phyloP scores from a whole-genome alignment of 495 filamentous ascomycete genomes.

The Ascobolus immersus region DNA sequence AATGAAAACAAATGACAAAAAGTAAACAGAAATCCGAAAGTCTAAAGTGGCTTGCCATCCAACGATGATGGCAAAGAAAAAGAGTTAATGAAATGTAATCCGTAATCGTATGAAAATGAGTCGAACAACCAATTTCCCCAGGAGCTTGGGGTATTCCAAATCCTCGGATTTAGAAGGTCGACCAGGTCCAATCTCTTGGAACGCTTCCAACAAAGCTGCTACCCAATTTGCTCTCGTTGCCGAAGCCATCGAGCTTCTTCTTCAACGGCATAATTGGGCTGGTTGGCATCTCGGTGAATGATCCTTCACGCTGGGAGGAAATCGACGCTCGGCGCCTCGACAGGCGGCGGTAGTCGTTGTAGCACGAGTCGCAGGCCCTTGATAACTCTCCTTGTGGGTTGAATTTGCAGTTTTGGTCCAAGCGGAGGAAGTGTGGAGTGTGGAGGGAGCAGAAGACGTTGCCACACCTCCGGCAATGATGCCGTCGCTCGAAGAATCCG shows the following conservation, averaged over 20 bases:
- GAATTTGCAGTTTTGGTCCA: constrained; percentile 41
- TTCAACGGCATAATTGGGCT: constrained; percentile 12
- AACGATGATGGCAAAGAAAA: no score
- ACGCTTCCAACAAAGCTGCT: constrained; percentile 28
- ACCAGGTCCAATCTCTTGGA: constrained; percentile 46
- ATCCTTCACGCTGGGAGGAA: constrained; percentile 13
- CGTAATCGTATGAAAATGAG: no score
- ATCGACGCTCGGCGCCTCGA: constrained; percentile 12
- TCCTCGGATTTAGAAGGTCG: constrained; percentile 45
- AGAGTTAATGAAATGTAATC: no score
- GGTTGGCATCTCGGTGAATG: constrained; percentile 8
- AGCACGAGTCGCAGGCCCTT: constrained; percentile 39
- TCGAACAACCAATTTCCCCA: no score
- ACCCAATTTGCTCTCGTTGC: constrained; percentile 6
- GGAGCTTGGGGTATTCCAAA: no score
- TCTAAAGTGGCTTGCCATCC: no score
- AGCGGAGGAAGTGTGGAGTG: constrained; percentile 27
- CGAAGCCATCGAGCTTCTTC: constrained; percentile 7
- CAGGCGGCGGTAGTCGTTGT: constrained; percentile 23
- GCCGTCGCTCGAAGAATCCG: constrained; percentile 38
- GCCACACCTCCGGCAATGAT: constrained; percentile 47
- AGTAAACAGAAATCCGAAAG: no score
- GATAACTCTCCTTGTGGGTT: constrained; percentile 32
- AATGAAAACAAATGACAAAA: no score
- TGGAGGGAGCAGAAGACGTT: constrained; percentile 45